Conservation (phyloP, 345 rosid genomes). For the Eucalyptus fibrosa region DNA sequence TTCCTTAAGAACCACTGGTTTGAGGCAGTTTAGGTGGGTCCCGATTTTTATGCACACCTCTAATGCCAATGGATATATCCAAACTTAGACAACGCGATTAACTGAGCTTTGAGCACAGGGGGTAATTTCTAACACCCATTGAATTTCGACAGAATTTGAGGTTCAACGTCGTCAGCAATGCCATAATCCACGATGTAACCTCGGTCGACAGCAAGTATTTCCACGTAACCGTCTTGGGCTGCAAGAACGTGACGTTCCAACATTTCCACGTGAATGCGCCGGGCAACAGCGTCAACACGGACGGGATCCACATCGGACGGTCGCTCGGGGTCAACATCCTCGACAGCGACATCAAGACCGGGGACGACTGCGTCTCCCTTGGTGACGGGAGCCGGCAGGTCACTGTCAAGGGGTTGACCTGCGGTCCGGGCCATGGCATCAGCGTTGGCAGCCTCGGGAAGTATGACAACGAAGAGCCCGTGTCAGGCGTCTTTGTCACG, state of each 20-base stretch:
- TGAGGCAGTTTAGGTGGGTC: accelerated
- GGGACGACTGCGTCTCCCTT: constrained; percentile 59
- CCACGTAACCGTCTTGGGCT: constrained; percentile 26
- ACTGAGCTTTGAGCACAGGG: background rate
- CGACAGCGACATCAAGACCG: constrained; percentile 23
- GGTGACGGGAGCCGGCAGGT: constrained; percentile 31
- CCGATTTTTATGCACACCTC: too few relatives aligned
- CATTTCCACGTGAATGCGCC: constrained; percentile 19
- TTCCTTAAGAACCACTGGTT: too few relatives aligned
- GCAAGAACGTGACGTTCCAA: constrained; percentile 19
- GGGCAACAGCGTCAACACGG: constrained; percentile 35
- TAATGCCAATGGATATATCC: background rate
- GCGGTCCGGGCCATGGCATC: constrained; percentile 69
- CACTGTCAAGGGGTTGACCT: constrained; percentile 4
- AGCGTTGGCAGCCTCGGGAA: constrained; percentile 53
- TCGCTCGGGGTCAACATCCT: constrained; percentile 9
- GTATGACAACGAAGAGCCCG: constrained; percentile 13
- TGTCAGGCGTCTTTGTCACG: constrained; percentile 9
- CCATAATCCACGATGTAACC: constrained; percentile 9
- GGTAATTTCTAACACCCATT: background rate
- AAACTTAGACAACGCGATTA: background rate
- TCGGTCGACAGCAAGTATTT: constrained; percentile 33
- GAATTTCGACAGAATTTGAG: constrained; percentile 20
- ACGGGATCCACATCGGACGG: constrained; percentile 53
- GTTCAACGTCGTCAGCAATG: constrained; percentile 18